phyloP scores from a whole-genome alignment of 768 basidiomycete genomes.

The Kwoniella sp. region DNA sequence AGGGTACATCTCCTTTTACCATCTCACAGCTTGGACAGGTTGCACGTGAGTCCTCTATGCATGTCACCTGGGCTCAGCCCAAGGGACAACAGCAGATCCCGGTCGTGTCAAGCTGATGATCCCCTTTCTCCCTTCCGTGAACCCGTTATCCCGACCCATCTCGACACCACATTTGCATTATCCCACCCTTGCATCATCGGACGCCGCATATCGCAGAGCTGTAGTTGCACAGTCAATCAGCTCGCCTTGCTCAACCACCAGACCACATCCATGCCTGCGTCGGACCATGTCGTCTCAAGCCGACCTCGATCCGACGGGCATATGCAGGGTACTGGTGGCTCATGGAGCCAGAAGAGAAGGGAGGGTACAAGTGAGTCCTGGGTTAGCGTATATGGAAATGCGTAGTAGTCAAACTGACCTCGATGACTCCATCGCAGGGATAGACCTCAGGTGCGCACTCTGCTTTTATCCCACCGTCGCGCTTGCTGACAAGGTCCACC shows the following conservation, averaged over 20 bases:
- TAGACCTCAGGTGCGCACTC: constrained; percentile 9
- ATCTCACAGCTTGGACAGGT: no score
- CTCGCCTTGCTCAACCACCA: not conserved
- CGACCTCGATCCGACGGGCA: constrained; percentile 15
- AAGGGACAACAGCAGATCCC: no score
- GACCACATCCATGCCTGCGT: constrained; percentile 10
- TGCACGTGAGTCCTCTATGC: no score
- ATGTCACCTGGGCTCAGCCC: no score
- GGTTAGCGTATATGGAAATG: no score
- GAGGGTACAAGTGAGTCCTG: constrained; percentile 5
- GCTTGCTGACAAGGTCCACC: not conserved
- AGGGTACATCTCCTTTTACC: no score
- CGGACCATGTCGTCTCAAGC: constrained; percentile 11
- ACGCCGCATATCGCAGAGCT: not conserved
- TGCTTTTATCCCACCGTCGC: not conserved
- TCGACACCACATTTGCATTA: not conserved
- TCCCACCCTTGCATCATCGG: not conserved
- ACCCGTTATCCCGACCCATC: not conserved
- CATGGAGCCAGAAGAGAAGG: constrained; percentile 1
- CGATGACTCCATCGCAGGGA: no score
- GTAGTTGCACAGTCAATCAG: constrained; percentile 6
- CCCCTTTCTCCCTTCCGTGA: no score
- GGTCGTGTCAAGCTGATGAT: no score
- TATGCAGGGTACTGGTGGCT: no score
- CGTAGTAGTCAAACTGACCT: no score